Percentiles rank a stretch among this genome's conserved stretches.
These are phyloP conservation scores for Beta vulgaris DNA, from an alignment of 148 eudicot genomes.

Conservation along the genomic window DNA sequence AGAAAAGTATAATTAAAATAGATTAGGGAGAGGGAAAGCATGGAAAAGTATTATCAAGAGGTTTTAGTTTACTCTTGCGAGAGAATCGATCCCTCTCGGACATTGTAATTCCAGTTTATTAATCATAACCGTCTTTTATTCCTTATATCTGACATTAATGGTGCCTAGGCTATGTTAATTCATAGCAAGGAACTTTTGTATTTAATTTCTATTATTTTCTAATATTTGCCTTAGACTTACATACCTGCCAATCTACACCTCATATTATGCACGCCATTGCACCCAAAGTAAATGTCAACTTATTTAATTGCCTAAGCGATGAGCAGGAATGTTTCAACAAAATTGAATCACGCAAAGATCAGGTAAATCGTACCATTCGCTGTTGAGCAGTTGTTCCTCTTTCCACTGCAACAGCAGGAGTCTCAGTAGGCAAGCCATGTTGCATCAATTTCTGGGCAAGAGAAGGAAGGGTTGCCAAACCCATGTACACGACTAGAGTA, in stretches of 20 bases:
- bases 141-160: too few species aligned
- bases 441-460: conserved; percentile 71
- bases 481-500: conserved; percentile 95
- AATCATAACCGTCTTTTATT: too few species aligned
- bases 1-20: too few species aligned
- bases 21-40: too few species aligned
- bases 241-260: background rate
- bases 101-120: too few species aligned
- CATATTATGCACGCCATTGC: background rate
- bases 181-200: too few species aligned
- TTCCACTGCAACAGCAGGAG: conserved; percentile 91
- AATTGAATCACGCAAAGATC: conserved; percentile 1
- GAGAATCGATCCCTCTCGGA: too few species aligned
- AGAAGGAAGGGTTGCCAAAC: conserved; percentile 89
- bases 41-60: too few species aligned
- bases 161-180: too few species aligned
- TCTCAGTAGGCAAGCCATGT: conserved; percentile 71
- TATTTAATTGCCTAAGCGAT: background rate
- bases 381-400: conserved; percentile 96
- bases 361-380: conserved; percentile 50
- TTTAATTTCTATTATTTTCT: too few species aligned
- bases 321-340: background rate
- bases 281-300: background rate
- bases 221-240: background rate
- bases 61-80: too few species aligned